A percentile compares a stretch with the other conserved stretches of the same genome.
These are phyloP conservation scores for Malus domestica DNA, from an alignment of 306 rosid species.

Conservation along the genomic window DNA sequence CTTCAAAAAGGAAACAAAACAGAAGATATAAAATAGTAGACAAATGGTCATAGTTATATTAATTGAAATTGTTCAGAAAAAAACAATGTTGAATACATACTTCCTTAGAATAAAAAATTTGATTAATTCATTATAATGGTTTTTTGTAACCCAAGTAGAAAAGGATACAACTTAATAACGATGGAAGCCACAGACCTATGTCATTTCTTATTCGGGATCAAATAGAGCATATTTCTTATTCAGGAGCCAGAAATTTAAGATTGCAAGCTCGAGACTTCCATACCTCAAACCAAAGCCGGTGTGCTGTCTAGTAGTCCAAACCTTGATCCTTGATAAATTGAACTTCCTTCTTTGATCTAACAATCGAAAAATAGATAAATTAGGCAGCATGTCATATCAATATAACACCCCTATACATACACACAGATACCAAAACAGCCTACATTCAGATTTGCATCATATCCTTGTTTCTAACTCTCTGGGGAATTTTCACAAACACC, in stretches of 20 bases:
- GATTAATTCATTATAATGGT: neutral
- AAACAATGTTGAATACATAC: neutral
- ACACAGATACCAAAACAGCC: too few species aligned
- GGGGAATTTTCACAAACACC: too few species aligned
- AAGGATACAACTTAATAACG: neutral
- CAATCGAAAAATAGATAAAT: too few species aligned
- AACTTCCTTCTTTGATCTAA: too few species aligned
- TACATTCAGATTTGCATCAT: too few species aligned
- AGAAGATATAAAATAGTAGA: neutral
- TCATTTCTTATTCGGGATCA: slow-evolving; percentile 5
- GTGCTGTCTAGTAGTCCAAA: too few species aligned
- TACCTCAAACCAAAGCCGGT: too few species aligned
- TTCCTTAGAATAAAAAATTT: neutral
- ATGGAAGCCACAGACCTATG: neutral
- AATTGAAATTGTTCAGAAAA: neutral
- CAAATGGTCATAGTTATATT: neutral
- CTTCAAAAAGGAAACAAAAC: neutral
- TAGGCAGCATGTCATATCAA: too few species aligned
- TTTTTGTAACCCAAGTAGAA: neutral
- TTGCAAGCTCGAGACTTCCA: too few species aligned
- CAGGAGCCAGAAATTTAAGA: neutral
- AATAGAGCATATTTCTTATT: neutral
- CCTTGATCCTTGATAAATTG: too few species aligned
- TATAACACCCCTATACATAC: too few species aligned
- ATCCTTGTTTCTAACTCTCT: too few species aligned